Evolutionary conservation across 352 stramenopile genomes (phyloP).

Genomic region (Globisporangium cederbergense): DNA sequence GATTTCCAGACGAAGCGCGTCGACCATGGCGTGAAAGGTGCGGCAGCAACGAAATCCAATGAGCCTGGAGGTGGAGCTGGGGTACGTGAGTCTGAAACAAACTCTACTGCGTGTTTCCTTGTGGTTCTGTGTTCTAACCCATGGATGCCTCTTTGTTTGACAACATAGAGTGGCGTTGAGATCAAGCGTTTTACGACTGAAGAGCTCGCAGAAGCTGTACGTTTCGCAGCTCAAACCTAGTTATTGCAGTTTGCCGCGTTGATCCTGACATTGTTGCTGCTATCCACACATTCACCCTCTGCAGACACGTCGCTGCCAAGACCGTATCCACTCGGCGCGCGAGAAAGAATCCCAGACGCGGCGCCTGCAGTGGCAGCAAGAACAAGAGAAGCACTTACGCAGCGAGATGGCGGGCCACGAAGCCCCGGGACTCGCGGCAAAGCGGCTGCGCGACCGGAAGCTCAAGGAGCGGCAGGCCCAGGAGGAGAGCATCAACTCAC

Average conservation of each 20-base stretch:
- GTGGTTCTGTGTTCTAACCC: neutral
- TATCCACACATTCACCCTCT: neutral
- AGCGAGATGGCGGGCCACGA: constrained; percentile 30
- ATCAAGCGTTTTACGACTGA: constrained; percentile 15
- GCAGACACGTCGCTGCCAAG: constrained; percentile 49
- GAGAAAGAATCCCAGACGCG: constrained; percentile 31
- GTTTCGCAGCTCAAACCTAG: neutral
- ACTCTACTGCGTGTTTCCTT: constrained; percentile 12
- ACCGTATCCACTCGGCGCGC: constrained; percentile 38
- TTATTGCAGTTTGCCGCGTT: neutral
- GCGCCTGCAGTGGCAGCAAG: constrained; percentile 22
- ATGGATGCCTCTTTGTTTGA: neutral
- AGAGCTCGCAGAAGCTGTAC: constrained; percentile 35
- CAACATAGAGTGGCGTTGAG: neutral
- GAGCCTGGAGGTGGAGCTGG: constrained; percentile 1
- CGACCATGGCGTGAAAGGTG: constrained; percentile 5
- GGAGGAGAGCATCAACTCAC: constrained; percentile 50
- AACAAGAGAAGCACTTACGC: constrained; percentile 30
- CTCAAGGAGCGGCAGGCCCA: constrained; percentile 36
- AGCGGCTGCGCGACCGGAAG: constrained; percentile 48
- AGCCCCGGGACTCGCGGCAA: constrained; percentile 36
- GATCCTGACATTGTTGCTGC: neutral
- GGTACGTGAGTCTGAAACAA: constrained; percentile 9
- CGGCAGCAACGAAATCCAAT: neutral
- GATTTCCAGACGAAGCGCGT: constrained; percentile 23